Evolutionary conservation across 257 asterid genomes (phyloP).

Genomic region (Coffea canephora): DNA sequence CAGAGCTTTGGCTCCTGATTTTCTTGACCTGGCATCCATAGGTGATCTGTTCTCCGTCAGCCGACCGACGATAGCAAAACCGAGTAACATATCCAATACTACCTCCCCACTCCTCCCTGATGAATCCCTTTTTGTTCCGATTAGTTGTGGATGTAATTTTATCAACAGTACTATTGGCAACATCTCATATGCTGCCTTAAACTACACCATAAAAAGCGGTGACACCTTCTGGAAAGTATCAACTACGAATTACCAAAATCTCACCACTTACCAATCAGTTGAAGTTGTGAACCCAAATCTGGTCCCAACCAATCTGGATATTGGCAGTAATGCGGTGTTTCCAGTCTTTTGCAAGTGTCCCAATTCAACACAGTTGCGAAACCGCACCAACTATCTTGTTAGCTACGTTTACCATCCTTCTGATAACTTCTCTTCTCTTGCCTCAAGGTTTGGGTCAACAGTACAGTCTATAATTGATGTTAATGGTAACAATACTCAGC

Average conservation of each 20-base stretch:
- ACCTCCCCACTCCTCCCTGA: constrained; percentile 42
- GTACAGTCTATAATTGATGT: constrained; percentile 36
- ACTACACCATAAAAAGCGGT: constrained; percentile 44
- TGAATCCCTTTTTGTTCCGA: constrained; percentile 63
- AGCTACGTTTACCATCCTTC: constrained; percentile 67
- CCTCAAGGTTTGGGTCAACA: constrained; percentile 50
- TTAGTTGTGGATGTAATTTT: constrained; percentile 67
- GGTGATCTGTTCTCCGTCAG: constrained; percentile 81
- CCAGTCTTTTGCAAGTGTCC: constrained; percentile 93
- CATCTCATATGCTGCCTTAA: constrained; percentile 56
- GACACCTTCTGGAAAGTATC: constrained; percentile 56
- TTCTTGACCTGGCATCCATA: constrained; percentile 66
- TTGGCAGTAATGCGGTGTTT: constrained; percentile 42
- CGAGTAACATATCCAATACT: constrained; percentile 65
- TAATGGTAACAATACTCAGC: constrained; percentile 43
- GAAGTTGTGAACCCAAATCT: constrained; percentile 65
- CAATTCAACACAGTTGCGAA: constrained; percentile 31
- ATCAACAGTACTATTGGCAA: constrained; percentile 44
- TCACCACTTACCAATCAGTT: constrained; percentile 72
- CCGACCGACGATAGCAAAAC: constrained; percentile 58
- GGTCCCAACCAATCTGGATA: constrained; percentile 24
- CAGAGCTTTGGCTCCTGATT: constrained; percentile 62
- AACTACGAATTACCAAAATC: constrained; percentile 35
- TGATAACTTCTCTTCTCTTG: constrained; percentile 48
- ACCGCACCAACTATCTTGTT: constrained; percentile 42